Evolutionary conservation across 495 filamentous ascomycete genomes (phyloP), one percentile per base, ranked within the genome.

Genomic region (Neurospora sp.): DNA sequence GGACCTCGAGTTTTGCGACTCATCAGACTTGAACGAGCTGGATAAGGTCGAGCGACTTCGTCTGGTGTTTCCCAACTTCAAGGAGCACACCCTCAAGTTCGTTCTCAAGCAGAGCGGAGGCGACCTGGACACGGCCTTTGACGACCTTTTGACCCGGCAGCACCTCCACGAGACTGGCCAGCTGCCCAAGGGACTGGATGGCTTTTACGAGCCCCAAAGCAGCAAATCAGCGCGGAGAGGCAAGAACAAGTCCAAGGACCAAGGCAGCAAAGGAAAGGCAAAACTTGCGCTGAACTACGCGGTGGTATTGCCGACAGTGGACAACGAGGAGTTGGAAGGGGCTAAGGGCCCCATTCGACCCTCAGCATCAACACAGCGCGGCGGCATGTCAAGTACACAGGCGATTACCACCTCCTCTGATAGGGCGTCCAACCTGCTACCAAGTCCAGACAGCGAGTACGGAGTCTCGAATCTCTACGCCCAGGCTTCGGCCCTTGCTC

Each of bases 141-240:
- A 99, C 79, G 90, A 93, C 69, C 84, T 99, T 4, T 85, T 97
- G 12, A 96, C 91, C 72, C 85, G 91, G 7, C 86, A 90, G 11
- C 93, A 89, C 78, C 89, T 97, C 18, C 87, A 92, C 49, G 86
- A 93, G 41, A 82, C 84, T 4, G 83, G 84, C 3, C 84, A 86
- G 31, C 79, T 88, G 14, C 87, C 87, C 3, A 93, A 91, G 78
- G 93, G 95, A 2, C 83, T 97, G 12, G 93, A 98, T 73, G 94
- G 88, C 0, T 98, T 98, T 77, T 85, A 84, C 37, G 84, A 86
- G 11, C 84, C 83, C 6, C 77, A 85, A 9, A 79, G 83, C 23
- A 77, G 77, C 9, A 75, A 76, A 0, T 79, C 74, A 72, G 80
- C 83, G 72, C 82, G 74, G 70, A 90, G 84, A 81, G 87, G 81